phyloP scores from a whole-genome alignment of 108 stramenopile species.

The Pseudonitzschia multiseries region DNA sequence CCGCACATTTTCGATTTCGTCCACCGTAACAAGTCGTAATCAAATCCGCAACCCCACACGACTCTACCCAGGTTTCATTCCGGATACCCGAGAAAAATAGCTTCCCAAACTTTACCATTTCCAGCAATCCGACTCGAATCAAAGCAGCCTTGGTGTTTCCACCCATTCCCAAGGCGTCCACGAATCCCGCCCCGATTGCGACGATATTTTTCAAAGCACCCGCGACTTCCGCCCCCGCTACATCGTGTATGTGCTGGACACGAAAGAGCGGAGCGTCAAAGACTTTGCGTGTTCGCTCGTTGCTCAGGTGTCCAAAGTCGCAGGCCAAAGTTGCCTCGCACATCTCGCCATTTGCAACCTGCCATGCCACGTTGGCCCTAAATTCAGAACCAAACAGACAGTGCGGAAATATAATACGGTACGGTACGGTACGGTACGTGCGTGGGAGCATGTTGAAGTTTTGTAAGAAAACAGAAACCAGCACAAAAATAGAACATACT shows the following conservation, averaged over 20 bases:
- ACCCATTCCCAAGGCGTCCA: constrained; percentile 85
- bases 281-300: constrained; percentile 68
- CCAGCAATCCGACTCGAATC: constrained; percentile 82
- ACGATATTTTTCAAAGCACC: constrained; percentile 97
- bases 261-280: constrained; percentile 88
- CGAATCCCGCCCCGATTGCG: constrained; percentile 94
- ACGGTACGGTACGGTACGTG: too few species aligned
- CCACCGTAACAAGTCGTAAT: constrained; percentile 98
- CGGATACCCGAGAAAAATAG: constrained; percentile 77
- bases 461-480: too few species aligned
- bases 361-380: constrained; percentile 89
- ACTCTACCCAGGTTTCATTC: constrained; percentile 84
- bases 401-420: too few species aligned
- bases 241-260: constrained; percentile 79
- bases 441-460: too few species aligned
- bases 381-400: too few species aligned
- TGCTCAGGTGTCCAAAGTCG: constrained; percentile 59
- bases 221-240: constrained; percentile 90
- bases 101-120: constrained; percentile 88
- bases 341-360: constrained; percentile 90
- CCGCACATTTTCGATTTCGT: constrained; percentile 93
- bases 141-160: constrained; percentile 96
- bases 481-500: too few species aligned
- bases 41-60: constrained; percentile 95
- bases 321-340: constrained; percentile 94